Evolutionary conservation across 2,329 filamentous ascomycete species (phyloP).

Genomic region (Colletotrichum lindemuthianum): DNA sequence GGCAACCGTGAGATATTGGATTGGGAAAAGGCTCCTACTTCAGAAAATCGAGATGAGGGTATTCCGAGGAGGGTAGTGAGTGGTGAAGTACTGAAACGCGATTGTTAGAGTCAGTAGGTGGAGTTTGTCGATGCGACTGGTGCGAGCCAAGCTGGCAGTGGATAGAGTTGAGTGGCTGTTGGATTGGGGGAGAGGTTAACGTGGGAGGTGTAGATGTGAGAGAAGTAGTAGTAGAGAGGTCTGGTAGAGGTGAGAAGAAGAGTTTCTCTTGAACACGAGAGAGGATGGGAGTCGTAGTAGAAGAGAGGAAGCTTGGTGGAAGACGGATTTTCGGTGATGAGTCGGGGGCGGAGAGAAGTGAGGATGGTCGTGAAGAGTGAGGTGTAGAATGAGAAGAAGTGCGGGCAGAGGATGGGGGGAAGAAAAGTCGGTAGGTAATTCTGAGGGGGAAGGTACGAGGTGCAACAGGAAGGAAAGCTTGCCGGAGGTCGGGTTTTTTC

Average conservation of each 20-base stretch:
- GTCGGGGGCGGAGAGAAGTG: conserved; percentile 38
- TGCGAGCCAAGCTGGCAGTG: conserved; percentile 10
- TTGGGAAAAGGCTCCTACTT: not conserved
- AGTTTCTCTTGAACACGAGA: not conserved
- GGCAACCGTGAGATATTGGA: conserved; percentile 1
- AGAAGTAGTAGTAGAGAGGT: conserved; percentile 34
- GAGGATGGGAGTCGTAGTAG: conserved; percentile 36
- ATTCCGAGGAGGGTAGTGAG: not conserved
- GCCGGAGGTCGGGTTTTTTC: conserved; percentile 23
- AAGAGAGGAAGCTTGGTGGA: conserved; percentile 40
- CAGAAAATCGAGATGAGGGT: not conserved
- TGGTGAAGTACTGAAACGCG: not conserved
- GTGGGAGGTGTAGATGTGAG: conserved; percentile 37
- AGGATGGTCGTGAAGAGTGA: conserved; percentile 39
- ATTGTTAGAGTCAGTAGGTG: conserved; percentile 10
- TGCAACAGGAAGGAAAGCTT: conserved; percentile 39
- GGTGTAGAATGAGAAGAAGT: conserved; percentile 37
- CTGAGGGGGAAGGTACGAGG: conserved; percentile 9
- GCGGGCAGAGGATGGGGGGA: conserved; percentile 43
- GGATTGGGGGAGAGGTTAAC: conserved; percentile 20
- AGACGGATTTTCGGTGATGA: conserved; percentile 38
- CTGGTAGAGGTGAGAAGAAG: conserved; percentile 10
- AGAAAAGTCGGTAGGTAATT: conserved; percentile 38
- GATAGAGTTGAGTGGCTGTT: conserved; percentile 29
- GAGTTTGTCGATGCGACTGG: conserved; percentile 14